Evolutionary conservation across 352 stramenopile genomes (phyloP).

Genomic region (Globisporangium orthogonon): DNA sequence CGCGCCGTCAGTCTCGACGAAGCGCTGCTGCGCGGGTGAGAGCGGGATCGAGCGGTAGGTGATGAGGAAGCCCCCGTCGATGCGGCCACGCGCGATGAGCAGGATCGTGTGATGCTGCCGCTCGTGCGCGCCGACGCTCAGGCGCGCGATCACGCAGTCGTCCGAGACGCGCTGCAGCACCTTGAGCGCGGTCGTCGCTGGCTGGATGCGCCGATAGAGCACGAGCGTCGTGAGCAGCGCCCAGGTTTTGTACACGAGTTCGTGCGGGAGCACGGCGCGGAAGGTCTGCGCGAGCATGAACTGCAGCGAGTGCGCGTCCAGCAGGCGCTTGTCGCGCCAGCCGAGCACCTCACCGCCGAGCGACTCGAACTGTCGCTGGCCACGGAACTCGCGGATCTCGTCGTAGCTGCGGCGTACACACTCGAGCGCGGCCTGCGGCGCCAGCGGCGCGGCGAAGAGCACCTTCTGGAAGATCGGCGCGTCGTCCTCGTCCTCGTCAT

Average conservation of each 20-base stretch:
- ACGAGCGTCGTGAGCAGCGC: constrained; percentile 43
- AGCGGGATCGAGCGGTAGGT: constrained; percentile 65
- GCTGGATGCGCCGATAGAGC: constrained; percentile 56
- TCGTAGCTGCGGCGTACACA: constrained; percentile 51
- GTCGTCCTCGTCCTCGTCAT: constrained; percentile 8
- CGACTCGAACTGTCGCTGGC: constrained; percentile 32
- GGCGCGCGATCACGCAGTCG: constrained; percentile 53
- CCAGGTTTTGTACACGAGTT: constrained; percentile 71
- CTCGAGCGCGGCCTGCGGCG: constrained; percentile 26
- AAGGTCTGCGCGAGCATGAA: constrained; percentile 66
- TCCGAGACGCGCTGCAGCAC: constrained; percentile 51
- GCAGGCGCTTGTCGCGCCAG: constrained; percentile 39
- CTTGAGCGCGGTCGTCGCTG: constrained; percentile 36
- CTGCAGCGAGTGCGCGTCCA: constrained; percentile 35
- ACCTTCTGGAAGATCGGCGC: constrained; percentile 48
- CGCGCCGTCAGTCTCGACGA: constrained; percentile 39
- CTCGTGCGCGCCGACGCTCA: constrained; percentile 30
- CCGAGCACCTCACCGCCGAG: constrained; percentile 39
- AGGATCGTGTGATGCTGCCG: constrained; percentile 44
- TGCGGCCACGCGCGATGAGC: constrained; percentile 50
- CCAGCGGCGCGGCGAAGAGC: constrained; percentile 32
- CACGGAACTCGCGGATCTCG: constrained; percentile 54
- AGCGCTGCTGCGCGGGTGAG: constrained; percentile 28
- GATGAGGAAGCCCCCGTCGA: constrained; percentile 56
- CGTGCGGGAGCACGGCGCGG: constrained; percentile 25